A percentile compares a stretch with the other conserved stretches of the same genome.
Conservation (phyloP, 768 basidiomycete species). For the Megacollybia marginata region DNA sequence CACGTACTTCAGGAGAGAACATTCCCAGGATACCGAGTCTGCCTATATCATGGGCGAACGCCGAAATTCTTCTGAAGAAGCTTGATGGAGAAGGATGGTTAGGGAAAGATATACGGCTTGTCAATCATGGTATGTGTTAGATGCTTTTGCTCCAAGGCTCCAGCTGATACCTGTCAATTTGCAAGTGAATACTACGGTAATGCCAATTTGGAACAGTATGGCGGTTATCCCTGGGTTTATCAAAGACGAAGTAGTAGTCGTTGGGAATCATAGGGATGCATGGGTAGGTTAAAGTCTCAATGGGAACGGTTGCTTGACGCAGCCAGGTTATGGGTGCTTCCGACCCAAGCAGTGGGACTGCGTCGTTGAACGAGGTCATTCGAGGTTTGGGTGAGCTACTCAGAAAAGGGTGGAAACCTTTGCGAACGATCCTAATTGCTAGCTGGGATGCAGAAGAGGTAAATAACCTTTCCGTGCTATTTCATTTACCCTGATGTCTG, state of each 20-base stretch:
- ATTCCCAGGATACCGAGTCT: conserved; percentile 52
- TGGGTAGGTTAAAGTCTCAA: conserved; percentile 3
- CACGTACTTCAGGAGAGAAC: conserved; percentile 39
- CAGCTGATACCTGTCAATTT: neutral
- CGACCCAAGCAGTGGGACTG: conserved; percentile 53
- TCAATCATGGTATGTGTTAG: conserved; percentile 42
- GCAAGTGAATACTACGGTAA: neutral
- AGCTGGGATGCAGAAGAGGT: conserved; percentile 80
- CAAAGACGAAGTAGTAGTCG: conserved; percentile 56
- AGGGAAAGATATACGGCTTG: conserved; percentile 40
- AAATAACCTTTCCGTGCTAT: conserved; percentile 3
- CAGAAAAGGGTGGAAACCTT: conserved; percentile 56
- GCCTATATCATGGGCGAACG: conserved; percentile 64
- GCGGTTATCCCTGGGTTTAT: conserved; percentile 58
- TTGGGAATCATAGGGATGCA: conserved; percentile 71
- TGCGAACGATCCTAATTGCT: conserved; percentile 66
- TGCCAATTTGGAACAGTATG: conserved; percentile 58
- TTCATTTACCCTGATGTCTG: neutral
- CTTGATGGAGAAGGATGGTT: conserved; percentile 28
- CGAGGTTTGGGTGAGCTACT: conserved; percentile 46
- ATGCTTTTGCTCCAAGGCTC: neutral
- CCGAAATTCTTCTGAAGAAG: conserved; percentile 44
- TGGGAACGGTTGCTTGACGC: neutral
- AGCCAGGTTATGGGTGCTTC: conserved; percentile 43
- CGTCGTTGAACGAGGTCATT: conserved; percentile 46